These are phyloP conservation scores for Fibroporia radiculosa DNA, from an alignment of 768 basidiomycete genomes.

Conservation along the genomic window DNA sequence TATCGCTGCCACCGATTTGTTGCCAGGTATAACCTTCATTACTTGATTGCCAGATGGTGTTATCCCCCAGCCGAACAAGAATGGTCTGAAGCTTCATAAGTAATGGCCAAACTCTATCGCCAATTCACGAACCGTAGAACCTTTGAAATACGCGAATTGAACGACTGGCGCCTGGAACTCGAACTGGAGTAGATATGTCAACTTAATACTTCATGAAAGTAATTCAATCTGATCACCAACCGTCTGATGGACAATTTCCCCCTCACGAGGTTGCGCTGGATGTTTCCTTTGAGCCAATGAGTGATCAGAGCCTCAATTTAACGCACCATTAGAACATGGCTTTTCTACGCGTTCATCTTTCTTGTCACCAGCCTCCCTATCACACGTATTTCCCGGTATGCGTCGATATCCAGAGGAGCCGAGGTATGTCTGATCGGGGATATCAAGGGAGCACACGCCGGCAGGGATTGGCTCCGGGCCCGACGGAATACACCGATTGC, in stretches of 20 bases:
- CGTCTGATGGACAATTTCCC: conserved; percentile 66
- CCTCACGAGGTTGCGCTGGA: conserved; percentile 72
- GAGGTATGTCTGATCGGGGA: conserved; percentile 52
- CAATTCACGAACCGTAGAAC: conserved; percentile 50
- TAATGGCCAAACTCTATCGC: neutral
- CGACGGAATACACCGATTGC: conserved; percentile 67
- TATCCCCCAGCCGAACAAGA: conserved; percentile 70
- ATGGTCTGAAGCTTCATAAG: conserved; percentile 47
- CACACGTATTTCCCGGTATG: conserved; percentile 90
- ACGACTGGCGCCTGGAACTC: conserved; percentile 56
- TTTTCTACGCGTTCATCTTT: conserved; percentile 70
- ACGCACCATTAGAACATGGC: conserved; percentile 66
- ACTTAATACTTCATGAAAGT: neutral
- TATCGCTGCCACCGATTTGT: conserved; percentile 48
- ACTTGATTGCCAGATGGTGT: conserved; percentile 85
- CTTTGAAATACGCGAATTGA: conserved; percentile 80
- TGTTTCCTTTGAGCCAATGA: neutral
- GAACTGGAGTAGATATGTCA: conserved; percentile 34
- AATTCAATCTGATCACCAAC: conserved; percentile 33
- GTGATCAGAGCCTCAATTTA: neutral
- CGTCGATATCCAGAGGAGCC: conserved; percentile 91
- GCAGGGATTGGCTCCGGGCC: conserved; percentile 86
- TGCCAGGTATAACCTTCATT: conserved; percentile 95
- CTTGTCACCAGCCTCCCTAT: conserved; percentile 41
- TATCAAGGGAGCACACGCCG: conserved; percentile 49